A percentile compares a stretch with the other conserved stretches of the same genome.
phyloP scores from a whole-genome alignment of 768 basidiomycete species.

The Bullera alba region DNA sequence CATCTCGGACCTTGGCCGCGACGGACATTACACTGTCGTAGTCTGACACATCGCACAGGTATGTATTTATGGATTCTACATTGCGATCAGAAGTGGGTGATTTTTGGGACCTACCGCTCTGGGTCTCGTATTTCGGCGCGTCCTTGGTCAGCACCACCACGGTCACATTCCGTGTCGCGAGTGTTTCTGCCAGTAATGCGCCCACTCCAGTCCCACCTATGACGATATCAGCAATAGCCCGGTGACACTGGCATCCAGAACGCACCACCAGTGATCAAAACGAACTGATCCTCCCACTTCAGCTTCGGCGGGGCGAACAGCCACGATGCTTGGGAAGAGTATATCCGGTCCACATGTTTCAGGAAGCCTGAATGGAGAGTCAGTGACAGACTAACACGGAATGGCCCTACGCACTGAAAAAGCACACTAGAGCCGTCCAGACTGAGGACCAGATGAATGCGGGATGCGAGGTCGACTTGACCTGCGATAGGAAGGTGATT shows the following conservation, averaged over 20 bases:
- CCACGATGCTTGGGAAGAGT: slow-evolving; percentile 63
- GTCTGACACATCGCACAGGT: slow-evolving; percentile 85
- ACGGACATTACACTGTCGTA: slow-evolving; percentile 74
- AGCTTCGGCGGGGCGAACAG: slow-evolving; percentile 58
- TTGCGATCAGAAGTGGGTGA: neutral
- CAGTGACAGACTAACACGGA: neutral
- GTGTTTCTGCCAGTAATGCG: slow-evolving; percentile 75
- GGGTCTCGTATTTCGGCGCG: slow-evolving; percentile 57
- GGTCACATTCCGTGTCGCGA: slow-evolving; percentile 70
- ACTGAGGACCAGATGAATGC: slow-evolving; percentile 51
- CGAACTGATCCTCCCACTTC: slow-evolving; percentile 83
- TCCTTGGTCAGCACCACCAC: slow-evolving; percentile 78
- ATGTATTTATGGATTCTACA: slow-evolving; percentile 71
- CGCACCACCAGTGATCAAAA: slow-evolving; percentile 84
- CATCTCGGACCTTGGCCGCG: slow-evolving; percentile 65
- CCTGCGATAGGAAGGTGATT: slow-evolving; percentile 68
- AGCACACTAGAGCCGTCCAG: slow-evolving; percentile 58
- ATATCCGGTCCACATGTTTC: slow-evolving; percentile 64
- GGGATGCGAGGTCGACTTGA: slow-evolving; percentile 52
- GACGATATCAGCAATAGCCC: neutral
- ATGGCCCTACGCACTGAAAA: slow-evolving; percentile 57
- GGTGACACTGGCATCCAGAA: neutral
- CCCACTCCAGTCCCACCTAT: slow-evolving; percentile 84
- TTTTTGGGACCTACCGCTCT: slow-evolving; percentile 55
- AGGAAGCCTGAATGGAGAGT: slow-evolving; percentile 54